Base-by-base conservation (phyloP, 2,329 filamentous ascomycete genomes). In the Alternaria ethzedia region DNA sequence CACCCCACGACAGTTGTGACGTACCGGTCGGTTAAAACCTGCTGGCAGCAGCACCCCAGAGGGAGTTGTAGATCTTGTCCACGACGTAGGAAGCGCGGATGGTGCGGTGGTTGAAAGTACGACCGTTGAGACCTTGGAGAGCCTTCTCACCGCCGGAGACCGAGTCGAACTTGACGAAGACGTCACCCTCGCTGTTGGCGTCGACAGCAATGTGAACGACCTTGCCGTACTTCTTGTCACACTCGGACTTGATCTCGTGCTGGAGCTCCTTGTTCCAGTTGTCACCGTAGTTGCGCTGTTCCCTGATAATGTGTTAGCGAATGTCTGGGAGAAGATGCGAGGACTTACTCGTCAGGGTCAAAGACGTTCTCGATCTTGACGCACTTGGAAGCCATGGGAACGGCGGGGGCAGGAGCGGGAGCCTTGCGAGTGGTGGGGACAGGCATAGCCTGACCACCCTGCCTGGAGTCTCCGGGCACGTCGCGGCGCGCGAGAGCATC, bases 161-260 rank as follows among this genome's bases (percentile, higher is more conserved):
- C 77, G 93, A 91, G 82, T 97, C 94, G 84, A 99, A 99, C 82
- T 99, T 99, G 81, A 99, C 90, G 82, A 97, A 99, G 74, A 99
- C 95, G 79, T 99, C 96, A 82, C 96, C 96, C 81, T 92, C 89
- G 51, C 94, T 96, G 83, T 97, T 96, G 71, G 92, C 89, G 85
- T 98, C 95, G 82, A 97, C 88, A 74, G 94, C 89, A 82, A 98
- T 96, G 88, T 99, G 96, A 81, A 98, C 94, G 76, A 99, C 95
- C 75, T 95, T 92, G 77, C 96, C 96, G 85, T 98, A 99, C 86
- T 96, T 97, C 75, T 89, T 87, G 84, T 97, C 92, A 80, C 95
- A 97, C 85, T 99, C 96, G 76, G 89, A 86, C 82, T 92, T 91
- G 78, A 99, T 92, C 78, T 99, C 96, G 79, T 94, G 90, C 83